Evolutionary conservation across 371 early-diverging fungal species (phyloP).

Genomic region (Apophysomyces variabilis): DNA sequence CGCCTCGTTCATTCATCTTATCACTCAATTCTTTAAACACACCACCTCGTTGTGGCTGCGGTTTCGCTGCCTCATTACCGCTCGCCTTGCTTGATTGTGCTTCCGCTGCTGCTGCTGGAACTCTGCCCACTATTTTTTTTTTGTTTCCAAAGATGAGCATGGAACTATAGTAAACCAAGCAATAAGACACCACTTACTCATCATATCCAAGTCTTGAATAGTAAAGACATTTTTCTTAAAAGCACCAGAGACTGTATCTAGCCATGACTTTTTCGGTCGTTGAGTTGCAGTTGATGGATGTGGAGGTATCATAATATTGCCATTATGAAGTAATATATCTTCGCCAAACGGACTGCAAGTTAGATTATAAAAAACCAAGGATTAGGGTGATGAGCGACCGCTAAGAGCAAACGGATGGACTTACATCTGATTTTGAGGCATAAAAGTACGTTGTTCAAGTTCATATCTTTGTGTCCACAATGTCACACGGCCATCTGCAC

Average conservation of each 20-base stretch:
- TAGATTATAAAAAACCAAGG: too few species aligned
- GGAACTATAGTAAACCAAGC: too few species aligned
- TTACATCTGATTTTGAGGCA: conserved; percentile 40
- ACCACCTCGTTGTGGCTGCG: conserved; percentile 26
- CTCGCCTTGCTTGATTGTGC: conserved; percentile 16
- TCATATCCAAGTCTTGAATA: conserved; percentile 48
- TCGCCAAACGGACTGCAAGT: conserved; percentile 32
- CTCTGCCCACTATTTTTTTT: conserved; percentile 19
- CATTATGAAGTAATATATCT: conserved; percentile 48
- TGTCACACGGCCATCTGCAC: conserved; percentile 54
- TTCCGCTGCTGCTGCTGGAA: conserved; percentile 24
- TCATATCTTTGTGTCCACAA: conserved; percentile 53
- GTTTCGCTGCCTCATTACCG: neutral
- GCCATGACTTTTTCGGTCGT: conserved; percentile 42
- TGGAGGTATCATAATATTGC: conserved; percentile 39
- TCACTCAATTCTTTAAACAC: conserved; percentile 52
- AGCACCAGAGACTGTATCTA: conserved; percentile 51
- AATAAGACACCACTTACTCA: conserved; percentile 42
- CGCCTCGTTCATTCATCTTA: conserved; percentile 62
- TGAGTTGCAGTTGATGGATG: conserved; percentile 39
- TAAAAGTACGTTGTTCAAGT: conserved; percentile 42
- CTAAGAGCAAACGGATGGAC: conserved; percentile 14
- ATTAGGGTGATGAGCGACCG: too few species aligned
- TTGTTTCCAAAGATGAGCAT: too few species aligned
- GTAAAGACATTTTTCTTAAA: conserved; percentile 50